These are phyloP conservation scores for Kwoniella sp. DNA, from an alignment of 768 basidiomycete species.

Conservation along the genomic window DNA sequence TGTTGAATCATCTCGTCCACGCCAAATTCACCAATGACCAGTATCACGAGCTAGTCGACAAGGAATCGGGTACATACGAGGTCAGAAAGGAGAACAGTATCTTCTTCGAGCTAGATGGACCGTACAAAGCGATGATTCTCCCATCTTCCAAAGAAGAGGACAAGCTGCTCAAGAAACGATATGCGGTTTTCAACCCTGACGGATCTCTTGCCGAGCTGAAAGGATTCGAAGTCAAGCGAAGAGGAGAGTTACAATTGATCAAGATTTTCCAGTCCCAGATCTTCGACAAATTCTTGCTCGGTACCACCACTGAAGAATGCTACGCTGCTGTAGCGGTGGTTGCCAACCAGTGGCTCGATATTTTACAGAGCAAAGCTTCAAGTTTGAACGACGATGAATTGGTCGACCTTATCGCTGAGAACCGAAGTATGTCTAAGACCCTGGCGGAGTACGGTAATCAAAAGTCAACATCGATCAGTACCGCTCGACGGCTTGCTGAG, in stretches of 20 bases:
- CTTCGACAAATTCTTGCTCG: constrained; percentile 95
- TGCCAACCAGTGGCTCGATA: constrained; percentile 96
- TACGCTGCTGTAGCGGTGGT: constrained; percentile 90
- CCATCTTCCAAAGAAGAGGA: constrained; percentile 99
- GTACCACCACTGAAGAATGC: constrained; percentile 89
- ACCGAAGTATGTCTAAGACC: constrained; percentile 95
- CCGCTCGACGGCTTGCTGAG: constrained; percentile 89
- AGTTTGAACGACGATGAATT: constrained; percentile 85
- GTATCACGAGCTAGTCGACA: constrained; percentile 84
- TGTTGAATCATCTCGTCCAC: constrained; percentile 97
- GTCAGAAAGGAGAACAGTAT: constrained; percentile 96
- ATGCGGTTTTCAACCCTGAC: constrained; percentile 98
- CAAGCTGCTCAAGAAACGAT: constrained; percentile 95
- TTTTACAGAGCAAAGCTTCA: constrained; percentile 83
- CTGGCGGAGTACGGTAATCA: constrained; percentile 93
- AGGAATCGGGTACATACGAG: constrained; percentile 77
- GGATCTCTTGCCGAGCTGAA: constrained; percentile 97
- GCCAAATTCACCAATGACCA: constrained; percentile 96
- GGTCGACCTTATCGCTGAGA: constrained; percentile 97
- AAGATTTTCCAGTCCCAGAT: constrained; percentile 99
- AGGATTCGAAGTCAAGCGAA: constrained; percentile 97
- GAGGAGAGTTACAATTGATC: constrained; percentile 96
- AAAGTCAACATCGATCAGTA: constrained; percentile 98
- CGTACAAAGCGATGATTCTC: constrained; percentile 98
- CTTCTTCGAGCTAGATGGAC: constrained; percentile 98